These are phyloP conservation scores for Osmanthus fragrans DNA, from an alignment of 257 asterid species.

Conservation along the genomic window DNA sequence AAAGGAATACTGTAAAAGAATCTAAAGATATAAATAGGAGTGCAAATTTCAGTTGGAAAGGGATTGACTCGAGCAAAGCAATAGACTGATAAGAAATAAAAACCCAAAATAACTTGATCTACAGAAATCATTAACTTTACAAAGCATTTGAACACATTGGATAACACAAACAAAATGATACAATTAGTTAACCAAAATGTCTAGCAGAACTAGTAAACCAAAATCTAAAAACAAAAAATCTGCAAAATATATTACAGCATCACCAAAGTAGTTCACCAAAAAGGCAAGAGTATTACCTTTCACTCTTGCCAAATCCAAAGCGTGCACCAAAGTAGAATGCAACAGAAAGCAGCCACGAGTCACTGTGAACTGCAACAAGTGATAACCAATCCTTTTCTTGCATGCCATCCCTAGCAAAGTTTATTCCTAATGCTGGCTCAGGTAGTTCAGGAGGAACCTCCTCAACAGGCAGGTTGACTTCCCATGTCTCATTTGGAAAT, in stretches of 20 bases:
- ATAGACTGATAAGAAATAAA: background rate
- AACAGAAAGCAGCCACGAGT: slow-evolving; percentile 6
- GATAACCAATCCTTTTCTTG: slow-evolving; percentile 10
- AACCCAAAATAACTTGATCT: background rate
- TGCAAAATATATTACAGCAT: background rate
- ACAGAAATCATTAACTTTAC: background rate
- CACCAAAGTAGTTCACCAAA: background rate
- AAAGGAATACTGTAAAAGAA: background rate
- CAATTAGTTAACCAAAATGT: background rate
- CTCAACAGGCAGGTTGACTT: slow-evolving; percentile 2
- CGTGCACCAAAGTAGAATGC: slow-evolving; percentile 4
- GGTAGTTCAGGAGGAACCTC: slow-evolving; percentile 11
- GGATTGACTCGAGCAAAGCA: background rate
- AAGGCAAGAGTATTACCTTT: background rate
- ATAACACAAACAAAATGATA: background rate
- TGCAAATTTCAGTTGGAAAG: background rate
- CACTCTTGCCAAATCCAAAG: slow-evolving; percentile 11
- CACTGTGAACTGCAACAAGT: slow-evolving; percentile 3
- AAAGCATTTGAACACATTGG: background rate
- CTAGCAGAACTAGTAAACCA: background rate
- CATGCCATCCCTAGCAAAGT: slow-evolving; percentile 10
- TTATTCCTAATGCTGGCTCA: slow-evolving; percentile 6
- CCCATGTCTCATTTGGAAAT: slow-evolving; percentile 8
- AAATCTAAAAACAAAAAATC: background rate
- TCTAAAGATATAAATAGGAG: background rate